Base-by-base conservation (phyloP, 2,329 filamentous ascomycete genomes). In the Fragosphaeria purpurea region DNA sequence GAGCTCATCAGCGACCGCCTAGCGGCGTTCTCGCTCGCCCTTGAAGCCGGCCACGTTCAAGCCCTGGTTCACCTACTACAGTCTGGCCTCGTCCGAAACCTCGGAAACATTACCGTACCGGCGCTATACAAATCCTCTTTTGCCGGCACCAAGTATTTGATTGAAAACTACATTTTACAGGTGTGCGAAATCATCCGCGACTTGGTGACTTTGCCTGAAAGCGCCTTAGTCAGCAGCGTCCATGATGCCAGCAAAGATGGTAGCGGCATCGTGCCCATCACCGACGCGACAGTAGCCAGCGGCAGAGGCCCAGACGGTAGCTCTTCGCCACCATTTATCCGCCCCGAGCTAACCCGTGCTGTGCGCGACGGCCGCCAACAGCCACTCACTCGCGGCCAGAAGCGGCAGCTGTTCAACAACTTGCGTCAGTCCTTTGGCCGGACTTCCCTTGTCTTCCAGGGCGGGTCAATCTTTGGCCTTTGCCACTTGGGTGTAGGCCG, bases 401-500 rank as follows among this genome's bases (percentile, higher is more conserved):
- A 95, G 69, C 72, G 95, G 50, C 87, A 95, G 66, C 79, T 94
- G 51, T 74, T 95, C 48, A 86, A 93, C 60, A 88, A 95, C 65
- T 88, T 88, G 8, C 77, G 90, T 9, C 88, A 93, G 63, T 87
- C 88, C 0, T 94, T 95, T 67, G 91, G 90, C 8, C 77, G 89
- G 56, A 93, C 84, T 50, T 89, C 86, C 1, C 74, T 96, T 31
- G 85, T 96, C 5, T 68, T 96, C 1, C 89, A 96, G 64, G 90
- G 90, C 45, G 90, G 91, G 11, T 86, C 88, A 41, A 91, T 95
- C 52, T 95, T 96, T 60, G 90, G 90, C 2, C 70, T 95, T 8
- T 95, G 88, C 60, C 91, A 96, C 65, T 66, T 96, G 5, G 90
- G 90, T 6, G 88, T 96, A 6, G 86, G 95, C 40, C 95, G 91